Conservation (phyloP, 2,329 filamentous ascomycete species). For the Stachybotrys chlorohalonatus region DNA sequence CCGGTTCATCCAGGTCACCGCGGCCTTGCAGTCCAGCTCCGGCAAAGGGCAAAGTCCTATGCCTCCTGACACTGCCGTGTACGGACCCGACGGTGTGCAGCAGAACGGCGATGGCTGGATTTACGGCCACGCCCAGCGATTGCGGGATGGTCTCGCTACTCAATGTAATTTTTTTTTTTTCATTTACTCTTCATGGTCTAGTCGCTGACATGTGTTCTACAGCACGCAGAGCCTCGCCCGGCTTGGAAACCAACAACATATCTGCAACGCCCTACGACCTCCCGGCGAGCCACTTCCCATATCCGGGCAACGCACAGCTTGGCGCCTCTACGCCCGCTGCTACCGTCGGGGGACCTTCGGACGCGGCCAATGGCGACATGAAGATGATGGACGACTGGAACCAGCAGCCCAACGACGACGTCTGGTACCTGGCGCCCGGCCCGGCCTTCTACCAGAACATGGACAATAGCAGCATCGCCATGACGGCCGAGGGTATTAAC, state of each 20-base stretch:
- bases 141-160: slow-evolving; percentile 29
- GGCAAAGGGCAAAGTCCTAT: slow-evolving; percentile 32
- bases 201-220: not conserved
- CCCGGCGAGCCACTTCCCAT: slow-evolving; percentile 44
- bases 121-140: slow-evolving; percentile 27
- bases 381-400: slow-evolving; percentile 47
- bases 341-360: slow-evolving; percentile 1
- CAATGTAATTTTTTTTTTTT: slow-evolving; percentile 22
- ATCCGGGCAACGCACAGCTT: slow-evolving; percentile 39
- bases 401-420: slow-evolving; percentile 47
- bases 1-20: slow-evolving; percentile 58
- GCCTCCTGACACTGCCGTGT: slow-evolving; percentile 17
- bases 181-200: not conserved
- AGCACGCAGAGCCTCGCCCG: slow-evolving; percentile 24
- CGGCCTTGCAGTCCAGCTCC: slow-evolving; percentile 33
- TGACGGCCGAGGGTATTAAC: slow-evolving; percentile 59
- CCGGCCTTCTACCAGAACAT: slow-evolving; percentile 58
- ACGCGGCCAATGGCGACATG: slow-evolving; percentile 17
- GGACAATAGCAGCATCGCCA: slow-evolving; percentile 50
- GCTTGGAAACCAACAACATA: slow-evolving; percentile 39
- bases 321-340: slow-evolving; percentile 40
- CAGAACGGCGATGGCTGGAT: slow-evolving; percentile 22
- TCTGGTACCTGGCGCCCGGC: slow-evolving; percentile 59
- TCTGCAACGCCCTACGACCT: slow-evolving; percentile 56
- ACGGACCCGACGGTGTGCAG: slow-evolving; percentile 16